phyloP scores from a whole-genome alignment of 345 rosid species.

The Stellera chamaejasme region DNA sequence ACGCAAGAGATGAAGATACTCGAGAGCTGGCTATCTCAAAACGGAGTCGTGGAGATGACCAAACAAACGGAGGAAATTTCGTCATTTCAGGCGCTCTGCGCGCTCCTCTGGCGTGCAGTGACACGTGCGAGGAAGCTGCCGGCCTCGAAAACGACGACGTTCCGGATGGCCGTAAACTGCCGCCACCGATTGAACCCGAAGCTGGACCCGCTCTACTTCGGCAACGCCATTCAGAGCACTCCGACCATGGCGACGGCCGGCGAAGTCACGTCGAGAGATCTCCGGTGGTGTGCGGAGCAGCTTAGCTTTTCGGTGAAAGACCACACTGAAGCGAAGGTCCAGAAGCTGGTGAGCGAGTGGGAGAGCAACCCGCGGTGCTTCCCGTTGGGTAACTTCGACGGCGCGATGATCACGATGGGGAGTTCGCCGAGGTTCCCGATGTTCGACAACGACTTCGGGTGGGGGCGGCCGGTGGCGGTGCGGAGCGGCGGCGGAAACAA shows the following conservation, averaged over 20 bases:
- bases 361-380: conserved; percentile 71
- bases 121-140: conserved; percentile 78
- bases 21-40: conserved; percentile 26
- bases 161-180: conserved; percentile 88
- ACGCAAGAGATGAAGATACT: conserved; percentile 16
- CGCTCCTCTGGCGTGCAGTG: conserved; percentile 75
- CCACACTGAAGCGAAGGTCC: conserved; percentile 41
- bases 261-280: conserved; percentile 56
- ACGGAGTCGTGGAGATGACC: conserved; percentile 24
- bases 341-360: conserved; percentile 51
- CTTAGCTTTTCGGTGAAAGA: conserved; percentile 49
- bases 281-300: conserved; percentile 82
- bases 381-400: conserved; percentile 85
- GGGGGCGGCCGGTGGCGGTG: conserved; percentile 88
- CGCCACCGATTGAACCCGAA: conserved; percentile 70
- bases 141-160: conserved; percentile 49
- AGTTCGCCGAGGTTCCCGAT: conserved; percentile 92
- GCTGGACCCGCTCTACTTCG: conserved; percentile 63
- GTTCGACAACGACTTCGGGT: conserved; percentile 92
- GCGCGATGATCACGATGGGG: conserved; percentile 83
- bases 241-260: conserved; percentile 68
- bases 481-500: conserved; percentile 85
- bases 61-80: conserved; percentile 48
- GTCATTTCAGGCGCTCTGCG: conserved; percentile 75
- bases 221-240: conserved; percentile 91